A percentile compares a stretch with the other conserved stretches of the same genome.
Evolutionary conservation across 306 rosid genomes (phyloP).

Genomic region (Castanospermum australe): DNA sequence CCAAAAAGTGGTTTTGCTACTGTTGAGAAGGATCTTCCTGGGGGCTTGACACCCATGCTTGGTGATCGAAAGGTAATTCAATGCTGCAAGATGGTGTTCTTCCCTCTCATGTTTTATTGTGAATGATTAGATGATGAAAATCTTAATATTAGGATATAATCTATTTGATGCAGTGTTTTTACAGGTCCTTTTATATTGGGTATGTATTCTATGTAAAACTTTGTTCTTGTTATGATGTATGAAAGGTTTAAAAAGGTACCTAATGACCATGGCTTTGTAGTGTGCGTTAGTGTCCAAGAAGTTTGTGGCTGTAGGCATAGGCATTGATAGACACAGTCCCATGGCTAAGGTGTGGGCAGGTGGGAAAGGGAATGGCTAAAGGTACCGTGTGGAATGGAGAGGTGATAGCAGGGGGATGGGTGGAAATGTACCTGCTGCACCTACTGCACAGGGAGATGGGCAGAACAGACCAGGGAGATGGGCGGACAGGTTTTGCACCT

Average conservation of each 20-base stretch:
- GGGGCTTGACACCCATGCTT: conserved; percentile 98
- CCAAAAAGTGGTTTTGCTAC: conserved; percentile 97
- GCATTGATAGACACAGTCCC: too few species aligned
- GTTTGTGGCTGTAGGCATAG: not conserved
- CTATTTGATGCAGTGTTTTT: too few species aligned
- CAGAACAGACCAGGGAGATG: too few species aligned
- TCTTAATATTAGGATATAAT: not conserved
- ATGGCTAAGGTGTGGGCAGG: too few species aligned
- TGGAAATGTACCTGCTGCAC: too few species aligned
- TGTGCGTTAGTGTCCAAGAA: not conserved
- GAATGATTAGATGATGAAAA: not conserved
- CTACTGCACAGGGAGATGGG: too few species aligned
- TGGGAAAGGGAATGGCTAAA: too few species aligned
- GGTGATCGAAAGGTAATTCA: conserved; percentile 87
- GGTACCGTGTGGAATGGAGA: too few species aligned
- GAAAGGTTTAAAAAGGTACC: not conserved
- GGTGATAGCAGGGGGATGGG: too few species aligned
- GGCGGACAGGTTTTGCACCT: too few species aligned
- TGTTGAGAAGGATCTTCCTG: conserved; percentile 92
- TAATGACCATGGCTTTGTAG: not conserved
- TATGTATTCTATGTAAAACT: not conserved
- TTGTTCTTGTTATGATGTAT: not conserved
- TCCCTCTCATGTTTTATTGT: not conserved
- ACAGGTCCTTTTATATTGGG: not conserved
- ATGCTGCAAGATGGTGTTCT: too few species aligned